Evolutionary conservation across 108 stramenopile genomes (phyloP).

Genomic region (Cyclostephanos invisitatus): DNA sequence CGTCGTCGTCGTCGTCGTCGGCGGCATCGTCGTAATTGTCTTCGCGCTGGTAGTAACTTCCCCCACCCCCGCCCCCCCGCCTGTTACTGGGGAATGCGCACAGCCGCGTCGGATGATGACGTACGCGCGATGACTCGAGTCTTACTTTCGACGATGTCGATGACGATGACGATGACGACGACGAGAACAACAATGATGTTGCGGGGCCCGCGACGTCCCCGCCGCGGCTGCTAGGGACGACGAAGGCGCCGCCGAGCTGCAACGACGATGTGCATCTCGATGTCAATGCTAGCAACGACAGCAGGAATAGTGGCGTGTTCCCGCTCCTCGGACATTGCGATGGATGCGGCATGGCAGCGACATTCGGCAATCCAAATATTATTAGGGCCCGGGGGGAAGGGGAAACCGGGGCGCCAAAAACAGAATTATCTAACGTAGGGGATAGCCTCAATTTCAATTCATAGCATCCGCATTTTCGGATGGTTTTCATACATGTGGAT

Average conservation of each 20-base stretch:
- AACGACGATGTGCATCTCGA: background rate
- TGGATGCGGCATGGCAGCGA: too few species aligned
- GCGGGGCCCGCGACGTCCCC: background rate
- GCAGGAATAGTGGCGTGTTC: too few species aligned
- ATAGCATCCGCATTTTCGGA: too few species aligned
- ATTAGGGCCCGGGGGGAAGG: too few species aligned
- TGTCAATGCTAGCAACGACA: too few species aligned
- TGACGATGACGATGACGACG: background rate
- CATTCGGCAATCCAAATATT: too few species aligned
- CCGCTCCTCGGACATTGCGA: too few species aligned
- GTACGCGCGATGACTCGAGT: background rate
- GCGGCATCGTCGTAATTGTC: constrained; percentile 64
- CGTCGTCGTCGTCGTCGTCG: constrained; percentile 63
- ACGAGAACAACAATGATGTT: background rate
- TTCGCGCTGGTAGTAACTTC: constrained; percentile 15
- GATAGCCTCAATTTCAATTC: too few species aligned
- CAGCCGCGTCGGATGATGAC: background rate
- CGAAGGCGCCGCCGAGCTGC: background rate
- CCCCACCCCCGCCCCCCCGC: background rate
- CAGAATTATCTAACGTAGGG: too few species aligned
- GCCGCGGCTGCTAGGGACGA: background rate
- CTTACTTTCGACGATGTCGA: background rate
- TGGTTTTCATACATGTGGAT: too few species aligned
- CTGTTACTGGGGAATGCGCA: constrained; percentile 1
- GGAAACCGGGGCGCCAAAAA: too few species aligned